Conservation (phyloP, 192 early-diverging fungal species). For the Backusella tuberculispora region DNA sequence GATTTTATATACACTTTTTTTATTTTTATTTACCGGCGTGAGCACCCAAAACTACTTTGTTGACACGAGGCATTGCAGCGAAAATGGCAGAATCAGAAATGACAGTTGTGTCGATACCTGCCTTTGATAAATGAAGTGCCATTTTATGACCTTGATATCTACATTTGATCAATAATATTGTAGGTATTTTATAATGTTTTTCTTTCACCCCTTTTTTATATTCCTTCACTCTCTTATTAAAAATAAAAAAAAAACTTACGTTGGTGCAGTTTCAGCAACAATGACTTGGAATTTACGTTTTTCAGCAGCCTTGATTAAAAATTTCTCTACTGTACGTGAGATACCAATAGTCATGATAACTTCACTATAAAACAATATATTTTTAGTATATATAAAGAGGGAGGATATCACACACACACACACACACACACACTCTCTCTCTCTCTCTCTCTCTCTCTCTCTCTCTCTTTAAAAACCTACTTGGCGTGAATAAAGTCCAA, state of each 20-base stretch:
- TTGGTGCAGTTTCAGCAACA: constrained; percentile 90
- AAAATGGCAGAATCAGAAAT: constrained; percentile 94
- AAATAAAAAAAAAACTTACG: constrained; percentile 52
- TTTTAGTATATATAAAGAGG: not conserved
- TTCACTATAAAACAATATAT: constrained; percentile 60
- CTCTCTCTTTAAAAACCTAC: constrained; percentile 48
- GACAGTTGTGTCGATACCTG: constrained; percentile 90
- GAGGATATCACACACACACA: not conserved
- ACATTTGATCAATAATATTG: not conserved
- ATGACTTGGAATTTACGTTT: constrained; percentile 95
- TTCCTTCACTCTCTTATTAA: not conserved
- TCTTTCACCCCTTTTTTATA: too few species aligned
- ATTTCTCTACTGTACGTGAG: constrained; percentile 82
- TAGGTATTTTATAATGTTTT: too few species aligned
- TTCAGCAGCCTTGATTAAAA: constrained; percentile 84
- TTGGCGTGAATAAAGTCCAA: constrained; percentile 94
- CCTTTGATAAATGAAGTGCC: constrained; percentile 70
- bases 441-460: not conserved
- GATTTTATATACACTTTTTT: not conserved
- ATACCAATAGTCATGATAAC: constrained; percentile 93
- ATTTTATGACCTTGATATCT: constrained; percentile 83
- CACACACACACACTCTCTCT: not conserved
- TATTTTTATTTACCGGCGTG: constrained; percentile 60
- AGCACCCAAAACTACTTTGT: constrained; percentile 95
- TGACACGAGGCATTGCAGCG: constrained; percentile 97